Conservation (phyloP, 805 yeast species). For the Candida coquimbonensis region DNA sequence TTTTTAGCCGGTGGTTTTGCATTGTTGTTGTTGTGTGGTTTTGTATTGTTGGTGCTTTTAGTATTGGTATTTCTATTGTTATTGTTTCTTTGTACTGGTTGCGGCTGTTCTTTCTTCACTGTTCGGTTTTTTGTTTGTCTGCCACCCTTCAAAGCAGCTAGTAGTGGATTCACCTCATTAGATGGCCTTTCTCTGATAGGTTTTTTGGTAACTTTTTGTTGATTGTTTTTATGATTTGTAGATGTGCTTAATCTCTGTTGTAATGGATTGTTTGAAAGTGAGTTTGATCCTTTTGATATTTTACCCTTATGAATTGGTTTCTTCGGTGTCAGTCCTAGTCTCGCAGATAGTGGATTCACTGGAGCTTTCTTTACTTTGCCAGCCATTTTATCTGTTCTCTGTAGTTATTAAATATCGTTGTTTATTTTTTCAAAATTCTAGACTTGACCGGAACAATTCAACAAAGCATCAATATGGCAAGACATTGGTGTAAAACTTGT, state of each 20-base stretch:
- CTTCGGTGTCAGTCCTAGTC: not conserved
- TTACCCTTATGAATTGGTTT: not conserved
- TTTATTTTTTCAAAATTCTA: no score
- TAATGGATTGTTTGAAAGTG: not conserved
- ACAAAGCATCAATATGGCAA: constrained; percentile 1
- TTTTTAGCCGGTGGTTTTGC: not conserved
- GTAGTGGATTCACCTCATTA: not conserved
- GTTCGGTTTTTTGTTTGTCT: not conserved
- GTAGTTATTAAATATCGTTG: no score
- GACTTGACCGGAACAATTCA: no score
- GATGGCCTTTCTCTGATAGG: no score
- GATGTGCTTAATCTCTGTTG: not conserved
- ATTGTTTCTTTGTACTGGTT: no score
- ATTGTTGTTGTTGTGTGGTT: not conserved
- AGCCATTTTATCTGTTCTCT: not conserved
- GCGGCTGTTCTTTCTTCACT: not conserved
- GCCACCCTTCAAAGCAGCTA: not conserved
- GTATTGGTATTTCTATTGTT: not conserved
- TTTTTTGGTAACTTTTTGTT: not conserved
- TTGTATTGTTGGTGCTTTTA: not conserved
- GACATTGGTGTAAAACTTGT: constrained; percentile 7
- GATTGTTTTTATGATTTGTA: not conserved
- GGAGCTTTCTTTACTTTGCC: not conserved
- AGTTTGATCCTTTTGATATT: not conserved
- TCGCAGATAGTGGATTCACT: not conserved